Conservation (phyloP, 169 alveolate species). For the Babesia bigemina region DNA sequence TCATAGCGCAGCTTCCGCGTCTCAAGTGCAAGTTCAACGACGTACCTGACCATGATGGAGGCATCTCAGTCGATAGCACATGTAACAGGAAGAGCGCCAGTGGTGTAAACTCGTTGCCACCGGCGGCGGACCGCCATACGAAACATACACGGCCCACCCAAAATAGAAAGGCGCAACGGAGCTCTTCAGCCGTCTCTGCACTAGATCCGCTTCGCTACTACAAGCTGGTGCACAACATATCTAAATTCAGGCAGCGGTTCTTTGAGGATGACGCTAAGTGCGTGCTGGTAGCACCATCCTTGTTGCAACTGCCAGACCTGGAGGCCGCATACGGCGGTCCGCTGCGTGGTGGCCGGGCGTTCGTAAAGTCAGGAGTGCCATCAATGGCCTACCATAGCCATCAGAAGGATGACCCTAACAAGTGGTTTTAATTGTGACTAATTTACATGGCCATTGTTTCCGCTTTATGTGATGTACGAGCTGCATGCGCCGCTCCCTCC, state of each 20-base stretch:
- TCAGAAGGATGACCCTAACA: not conserved
- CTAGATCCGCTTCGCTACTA: constrained; percentile 39
- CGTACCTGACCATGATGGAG: not conserved
- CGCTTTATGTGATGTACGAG: not conserved
- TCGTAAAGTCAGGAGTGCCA: constrained; percentile 34
- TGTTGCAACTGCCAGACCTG: constrained; percentile 15
- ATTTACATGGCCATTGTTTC: not conserved
- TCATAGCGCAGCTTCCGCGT: constrained; percentile 52
- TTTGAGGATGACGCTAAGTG: constrained; percentile 15
- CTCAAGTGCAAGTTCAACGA: not conserved
- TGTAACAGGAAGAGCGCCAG: not conserved
- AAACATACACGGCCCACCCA: not conserved
- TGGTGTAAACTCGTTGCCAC: not conserved
- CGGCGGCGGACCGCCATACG: not conserved
- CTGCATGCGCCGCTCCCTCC: not conserved
- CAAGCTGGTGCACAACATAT: constrained; percentile 16
- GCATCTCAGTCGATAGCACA: not conserved
- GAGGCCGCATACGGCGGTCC: constrained; percentile 12
- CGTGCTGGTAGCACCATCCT: constrained; percentile 35
- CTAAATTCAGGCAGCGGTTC: constrained; percentile 27
- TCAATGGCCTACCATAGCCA: constrained; percentile 33
- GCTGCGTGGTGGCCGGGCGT: constrained; percentile 41
- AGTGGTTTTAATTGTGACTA: not conserved
- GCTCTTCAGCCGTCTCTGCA: not conserved
- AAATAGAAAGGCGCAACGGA: not conserved